These are phyloP conservation scores for Penicillium sp. DNA, from an alignment of 2,329 filamentous ascomycete species.

Conservation along the genomic window DNA sequence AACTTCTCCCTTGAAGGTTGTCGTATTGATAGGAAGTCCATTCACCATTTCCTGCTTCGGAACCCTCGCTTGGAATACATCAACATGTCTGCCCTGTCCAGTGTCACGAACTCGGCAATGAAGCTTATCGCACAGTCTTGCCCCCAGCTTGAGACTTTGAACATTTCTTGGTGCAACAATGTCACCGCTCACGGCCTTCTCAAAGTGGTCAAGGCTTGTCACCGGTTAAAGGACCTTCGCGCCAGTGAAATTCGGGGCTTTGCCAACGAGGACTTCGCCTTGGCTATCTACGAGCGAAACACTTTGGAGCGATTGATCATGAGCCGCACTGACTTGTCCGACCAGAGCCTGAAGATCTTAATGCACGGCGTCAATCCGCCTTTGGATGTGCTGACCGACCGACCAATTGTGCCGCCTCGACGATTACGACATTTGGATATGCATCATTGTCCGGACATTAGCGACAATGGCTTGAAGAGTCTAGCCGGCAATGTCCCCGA, in stretches of 20 bases:
- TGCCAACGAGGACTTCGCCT: constrained; percentile 65
- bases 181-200: constrained; percentile 72
- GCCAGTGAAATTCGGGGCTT: constrained; percentile 79
- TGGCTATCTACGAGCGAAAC: constrained; percentile 72
- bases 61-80: constrained; percentile 76
- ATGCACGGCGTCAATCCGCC: constrained; percentile 71
- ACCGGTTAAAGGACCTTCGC: constrained; percentile 69
- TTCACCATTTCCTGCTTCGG: constrained; percentile 71
- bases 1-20: constrained; percentile 87
- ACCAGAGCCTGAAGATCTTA: constrained; percentile 67
- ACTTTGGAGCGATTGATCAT: constrained; percentile 76
- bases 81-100: constrained; percentile 75
- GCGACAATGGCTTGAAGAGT: constrained; percentile 63
- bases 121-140: constrained; percentile 79
- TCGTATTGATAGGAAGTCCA: constrained; percentile 70
- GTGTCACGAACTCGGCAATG: constrained; percentile 74
- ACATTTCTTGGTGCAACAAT: constrained; percentile 88
- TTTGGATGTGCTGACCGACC: constrained; percentile 72
- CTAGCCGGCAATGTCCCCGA: constrained; percentile 71
- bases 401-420: constrained; percentile 69
- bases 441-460: constrained; percentile 70
- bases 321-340: constrained; percentile 69
- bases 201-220: constrained; percentile 67
- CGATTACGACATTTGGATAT: constrained; percentile 79
- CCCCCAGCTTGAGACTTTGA: constrained; percentile 72